These are phyloP conservation scores for Ceratocystis harringtonii DNA, from an alignment of 2,329 filamentous ascomycete species.

Conservation along the genomic window DNA sequence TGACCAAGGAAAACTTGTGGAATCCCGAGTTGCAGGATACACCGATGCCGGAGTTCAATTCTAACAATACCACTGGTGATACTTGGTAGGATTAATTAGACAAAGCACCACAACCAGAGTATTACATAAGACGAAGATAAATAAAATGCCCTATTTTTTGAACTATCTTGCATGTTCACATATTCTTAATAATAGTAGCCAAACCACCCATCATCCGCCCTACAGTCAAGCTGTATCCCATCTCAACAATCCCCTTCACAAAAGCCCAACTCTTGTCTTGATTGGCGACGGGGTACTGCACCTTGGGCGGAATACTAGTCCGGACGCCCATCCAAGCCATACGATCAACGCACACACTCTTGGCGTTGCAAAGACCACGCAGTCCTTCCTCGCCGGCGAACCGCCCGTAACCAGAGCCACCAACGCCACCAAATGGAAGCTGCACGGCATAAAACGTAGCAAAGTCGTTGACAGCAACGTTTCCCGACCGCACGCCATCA, in stretches of 20 bases:
- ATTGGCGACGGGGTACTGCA: conserved; percentile 65
- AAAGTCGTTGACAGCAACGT: conserved; percentile 94
- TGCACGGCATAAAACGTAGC: conserved; percentile 86
- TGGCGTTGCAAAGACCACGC: conserved; percentile 69
- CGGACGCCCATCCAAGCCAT: conserved; percentile 44
- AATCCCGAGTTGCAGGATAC: background rate
- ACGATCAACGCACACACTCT: conserved; percentile 70
- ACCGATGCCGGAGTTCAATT: background rate
- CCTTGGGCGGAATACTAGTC: conserved; percentile 64
- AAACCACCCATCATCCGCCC: conserved; percentile 29
- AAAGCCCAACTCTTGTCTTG: conserved; percentile 51
- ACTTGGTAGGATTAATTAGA: background rate
- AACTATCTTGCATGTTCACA: conserved; percentile 20
- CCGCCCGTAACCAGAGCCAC: conserved; percentile 77
- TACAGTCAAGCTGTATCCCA: conserved; percentile 40
- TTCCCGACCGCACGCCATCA: conserved; percentile 58
- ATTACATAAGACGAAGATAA: background rate
- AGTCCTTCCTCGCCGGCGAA: conserved; percentile 88
- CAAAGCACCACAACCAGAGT: background rate
- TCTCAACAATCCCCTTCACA: conserved; percentile 42
- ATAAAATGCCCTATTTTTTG: background rate
- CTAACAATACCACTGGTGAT: background rate
- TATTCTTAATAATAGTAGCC: conserved; percentile 30
- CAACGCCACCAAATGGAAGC: conserved; percentile 83
- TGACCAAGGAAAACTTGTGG: background rate